phyloP scores from a whole-genome alignment of 2,329 filamentous ascomycete genomes.

The Diaporthe caulivora region DNA sequence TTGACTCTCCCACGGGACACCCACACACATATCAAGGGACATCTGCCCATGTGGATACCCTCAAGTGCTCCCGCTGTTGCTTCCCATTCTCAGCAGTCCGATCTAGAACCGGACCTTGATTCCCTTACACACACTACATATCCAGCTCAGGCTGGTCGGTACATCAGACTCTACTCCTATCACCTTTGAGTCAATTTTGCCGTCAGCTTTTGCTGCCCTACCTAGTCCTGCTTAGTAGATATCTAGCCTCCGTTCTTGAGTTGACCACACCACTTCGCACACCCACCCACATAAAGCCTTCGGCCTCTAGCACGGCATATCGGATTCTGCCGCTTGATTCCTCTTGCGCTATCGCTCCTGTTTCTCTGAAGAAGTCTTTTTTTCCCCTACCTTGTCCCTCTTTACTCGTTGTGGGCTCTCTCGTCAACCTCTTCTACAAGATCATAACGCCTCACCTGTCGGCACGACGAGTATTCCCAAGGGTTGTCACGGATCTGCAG shows the following conservation, averaged over 20 bases:
- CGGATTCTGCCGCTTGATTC: background rate
- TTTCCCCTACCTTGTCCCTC: background rate
- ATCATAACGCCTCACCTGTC: background rate
- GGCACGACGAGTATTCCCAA: background rate
- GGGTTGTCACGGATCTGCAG: conserved; percentile 10
- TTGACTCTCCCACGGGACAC: conserved; percentile 1
- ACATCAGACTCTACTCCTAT: conserved; percentile 28
- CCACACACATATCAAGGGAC: conserved; percentile 3
- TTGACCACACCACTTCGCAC: conserved; percentile 21
- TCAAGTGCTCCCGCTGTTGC: conserved; percentile 8
- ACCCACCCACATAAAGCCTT: conserved; percentile 1
- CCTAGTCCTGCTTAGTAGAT: conserved; percentile 8
- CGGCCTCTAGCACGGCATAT: background rate
- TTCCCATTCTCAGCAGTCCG: conserved; percentile 21
- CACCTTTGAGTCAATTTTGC: conserved; percentile 17
- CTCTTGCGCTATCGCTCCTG: background rate
- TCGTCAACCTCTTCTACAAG: background rate
- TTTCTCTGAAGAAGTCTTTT: background rate
- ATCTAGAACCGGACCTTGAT: conserved; percentile 30
- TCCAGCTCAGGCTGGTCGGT: conserved; percentile 30
- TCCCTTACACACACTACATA: conserved; percentile 33
- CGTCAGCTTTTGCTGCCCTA: conserved; percentile 24
- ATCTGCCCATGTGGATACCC: conserved; percentile 9
- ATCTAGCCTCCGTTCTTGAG: conserved; percentile 12
- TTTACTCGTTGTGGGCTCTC: background rate